A percentile compares a stretch with the other conserved stretches of the same genome.
phyloP scores from a whole-genome alignment of 2,329 filamentous ascomycete genomes.

The Fusarium euwallaceae region DNA sequence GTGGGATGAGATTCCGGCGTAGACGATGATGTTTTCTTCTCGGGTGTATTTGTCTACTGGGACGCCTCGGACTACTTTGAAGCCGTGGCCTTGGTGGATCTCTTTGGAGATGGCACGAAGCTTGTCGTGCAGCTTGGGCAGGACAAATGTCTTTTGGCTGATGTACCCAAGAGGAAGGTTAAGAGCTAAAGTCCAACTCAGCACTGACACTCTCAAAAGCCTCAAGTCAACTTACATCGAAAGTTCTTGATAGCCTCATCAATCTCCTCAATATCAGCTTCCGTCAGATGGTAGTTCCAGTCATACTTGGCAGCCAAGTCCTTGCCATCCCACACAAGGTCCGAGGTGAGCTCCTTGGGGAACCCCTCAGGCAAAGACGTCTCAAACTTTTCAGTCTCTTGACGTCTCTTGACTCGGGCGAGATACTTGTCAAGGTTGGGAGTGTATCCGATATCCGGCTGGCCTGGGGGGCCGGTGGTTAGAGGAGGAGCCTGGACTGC shows the following conservation, averaged over 20 bases:
- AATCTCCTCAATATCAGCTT: constrained; percentile 64
- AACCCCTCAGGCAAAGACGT: constrained; percentile 63
- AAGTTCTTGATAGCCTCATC: constrained; percentile 57
- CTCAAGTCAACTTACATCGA: constrained; percentile 49
- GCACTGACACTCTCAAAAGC: neutral
- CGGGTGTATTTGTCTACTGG: constrained; percentile 63
- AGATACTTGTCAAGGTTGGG: constrained; percentile 68
- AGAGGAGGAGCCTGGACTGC: constrained; percentile 21
- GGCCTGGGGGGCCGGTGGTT: constrained; percentile 54
- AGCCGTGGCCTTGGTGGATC: constrained; percentile 69
- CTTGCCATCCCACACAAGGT: constrained; percentile 70
- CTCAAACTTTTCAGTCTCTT: constrained; percentile 55
- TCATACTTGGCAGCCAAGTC: constrained; percentile 62
- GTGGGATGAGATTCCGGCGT: constrained; percentile 70
- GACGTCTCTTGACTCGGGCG: constrained; percentile 60
- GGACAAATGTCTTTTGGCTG: constrained; percentile 34
- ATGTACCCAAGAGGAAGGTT: constrained; percentile 53
- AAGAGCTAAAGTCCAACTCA: constrained; percentile 47
- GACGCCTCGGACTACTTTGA: constrained; percentile 71
- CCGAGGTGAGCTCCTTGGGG: constrained; percentile 60
- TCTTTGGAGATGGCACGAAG: constrained; percentile 66
- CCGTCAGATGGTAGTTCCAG: constrained; percentile 65
- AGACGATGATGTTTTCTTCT: constrained; percentile 70
- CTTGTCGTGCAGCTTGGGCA: constrained; percentile 44
- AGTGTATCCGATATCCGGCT: constrained; percentile 71